phyloP scores from a whole-genome alignment of 225 moss, liverwort and hornwort genomes.

The Pseudoscleropodium purum region DNA sequence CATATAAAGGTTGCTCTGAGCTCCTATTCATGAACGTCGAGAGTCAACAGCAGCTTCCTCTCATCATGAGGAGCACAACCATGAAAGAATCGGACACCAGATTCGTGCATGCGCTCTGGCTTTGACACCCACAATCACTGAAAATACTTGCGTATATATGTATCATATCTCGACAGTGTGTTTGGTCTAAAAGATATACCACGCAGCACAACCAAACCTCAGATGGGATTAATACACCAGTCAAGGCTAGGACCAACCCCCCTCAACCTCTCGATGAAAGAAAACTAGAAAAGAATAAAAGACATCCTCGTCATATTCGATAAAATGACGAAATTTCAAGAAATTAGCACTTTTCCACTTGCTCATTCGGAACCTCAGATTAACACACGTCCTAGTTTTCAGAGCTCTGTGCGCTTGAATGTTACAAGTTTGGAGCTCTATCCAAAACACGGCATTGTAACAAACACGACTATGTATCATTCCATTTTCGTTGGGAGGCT shows the following conservation, averaged over 20 bases:
- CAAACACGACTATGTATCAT: neutral
- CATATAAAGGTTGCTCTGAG: neutral
- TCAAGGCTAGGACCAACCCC: neutral
- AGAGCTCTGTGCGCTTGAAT: neutral
- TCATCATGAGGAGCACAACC: neutral
- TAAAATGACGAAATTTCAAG: neutral
- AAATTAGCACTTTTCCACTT: neutral
- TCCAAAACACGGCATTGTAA: neutral
- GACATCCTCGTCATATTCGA: neutral
- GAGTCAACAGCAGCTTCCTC: neutral
- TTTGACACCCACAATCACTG: neutral
- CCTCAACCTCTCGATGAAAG: neutral
- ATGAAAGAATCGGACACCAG: neutral
- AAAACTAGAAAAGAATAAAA: neutral
- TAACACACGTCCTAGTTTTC: neutral
- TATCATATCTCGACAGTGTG: neutral
- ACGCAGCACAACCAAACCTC: neutral
- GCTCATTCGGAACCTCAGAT: neutral
- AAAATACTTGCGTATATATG: neutral
- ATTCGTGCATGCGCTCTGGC: neutral
- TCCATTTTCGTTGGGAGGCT: neutral
- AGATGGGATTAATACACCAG: neutral
- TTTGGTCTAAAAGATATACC: neutral
- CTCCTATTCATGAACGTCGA: neutral
- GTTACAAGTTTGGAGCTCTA: neutral